Evolutionary conservation across 805 yeast genomes (phyloP).

Genomic region (Wickerhamomyces bisporus): DNA sequence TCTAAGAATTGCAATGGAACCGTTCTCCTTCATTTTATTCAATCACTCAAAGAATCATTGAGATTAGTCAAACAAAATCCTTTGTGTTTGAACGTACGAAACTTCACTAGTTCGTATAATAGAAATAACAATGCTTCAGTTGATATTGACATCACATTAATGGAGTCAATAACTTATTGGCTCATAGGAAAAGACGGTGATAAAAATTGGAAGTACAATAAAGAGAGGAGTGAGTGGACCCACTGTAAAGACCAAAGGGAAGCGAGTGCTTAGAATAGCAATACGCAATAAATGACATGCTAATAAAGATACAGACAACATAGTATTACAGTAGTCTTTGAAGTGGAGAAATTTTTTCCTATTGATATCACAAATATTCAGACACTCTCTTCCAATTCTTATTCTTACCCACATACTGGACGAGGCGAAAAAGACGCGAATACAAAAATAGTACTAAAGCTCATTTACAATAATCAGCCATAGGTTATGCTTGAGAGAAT

Average conservation of each 20-base stretch:
- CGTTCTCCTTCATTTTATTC: constrained; percentile 10
- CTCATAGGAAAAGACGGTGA: constrained; percentile 4
- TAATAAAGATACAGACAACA: no score
- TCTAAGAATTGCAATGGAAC: constrained; percentile 17
- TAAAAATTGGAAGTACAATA: constrained; percentile 8
- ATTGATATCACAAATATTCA: no score
- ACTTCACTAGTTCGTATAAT: constrained; percentile 3
- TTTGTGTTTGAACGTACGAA: background rate
- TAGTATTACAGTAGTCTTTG: no score
- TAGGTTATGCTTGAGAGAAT: no score
- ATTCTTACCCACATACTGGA: no score
- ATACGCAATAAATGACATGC: no score
- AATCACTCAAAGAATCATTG: background rate
- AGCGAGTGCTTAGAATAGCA: background rate
- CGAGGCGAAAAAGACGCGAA: no score
- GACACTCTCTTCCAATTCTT: no score
- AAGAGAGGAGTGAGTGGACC: constrained; percentile 5
- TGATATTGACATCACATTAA: background rate
- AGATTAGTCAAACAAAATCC: background rate
- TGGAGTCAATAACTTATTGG: constrained; percentile 6
- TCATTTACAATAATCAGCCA: no score
- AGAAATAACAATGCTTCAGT: constrained; percentile 2
- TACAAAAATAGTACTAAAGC: no score
- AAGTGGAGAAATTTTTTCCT: no score
- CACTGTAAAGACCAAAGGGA: constrained; percentile 1